Evolutionary conservation across 2,329 filamentous ascomycete species (phyloP).

Genomic region (Rhynchosporium graminicola): DNA sequence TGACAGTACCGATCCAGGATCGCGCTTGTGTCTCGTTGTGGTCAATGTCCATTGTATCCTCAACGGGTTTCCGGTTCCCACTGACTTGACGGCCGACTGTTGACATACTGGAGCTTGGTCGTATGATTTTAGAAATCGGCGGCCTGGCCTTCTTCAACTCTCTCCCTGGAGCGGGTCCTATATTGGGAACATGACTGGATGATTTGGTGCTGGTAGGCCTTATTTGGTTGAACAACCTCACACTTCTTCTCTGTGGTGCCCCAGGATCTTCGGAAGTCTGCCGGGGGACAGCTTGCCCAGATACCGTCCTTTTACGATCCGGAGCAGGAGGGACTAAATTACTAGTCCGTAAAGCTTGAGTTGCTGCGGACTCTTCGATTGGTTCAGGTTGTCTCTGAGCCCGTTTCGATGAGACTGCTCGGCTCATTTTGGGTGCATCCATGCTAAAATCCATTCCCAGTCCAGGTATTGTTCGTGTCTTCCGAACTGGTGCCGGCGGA

Average conservation of each 20-base stretch:
- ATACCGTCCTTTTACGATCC: slow-evolving; percentile 89
- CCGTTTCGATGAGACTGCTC: slow-evolving; percentile 38
- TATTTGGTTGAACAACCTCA: slow-evolving; percentile 70
- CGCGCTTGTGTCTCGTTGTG: slow-evolving; percentile 55
- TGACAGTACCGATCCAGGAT: slow-evolving; percentile 35
- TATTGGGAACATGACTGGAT: slow-evolving; percentile 53
- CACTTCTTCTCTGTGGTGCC: slow-evolving; percentile 68
- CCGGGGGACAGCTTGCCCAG: slow-evolving; percentile 68
- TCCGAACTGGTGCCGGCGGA: slow-evolving; percentile 50
- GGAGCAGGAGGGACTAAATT: slow-evolving; percentile 41
- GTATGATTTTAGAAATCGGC: slow-evolving; percentile 65
- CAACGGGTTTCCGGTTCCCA: slow-evolving; percentile 79
- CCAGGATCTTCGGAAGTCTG: slow-evolving; percentile 61
- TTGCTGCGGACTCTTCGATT: slow-evolving; percentile 36
- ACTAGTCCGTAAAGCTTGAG: slow-evolving; percentile 32
- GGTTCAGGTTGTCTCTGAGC: slow-evolving; percentile 36
- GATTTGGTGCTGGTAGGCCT: slow-evolving; percentile 53
- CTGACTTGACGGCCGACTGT: slow-evolving; percentile 86
- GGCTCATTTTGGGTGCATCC: slow-evolving; percentile 42
- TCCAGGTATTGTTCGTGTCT: slow-evolving; percentile 38
- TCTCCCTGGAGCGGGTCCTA: slow-evolving; percentile 62
- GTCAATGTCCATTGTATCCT: slow-evolving; percentile 69
- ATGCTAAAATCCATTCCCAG: slow-evolving; percentile 41
- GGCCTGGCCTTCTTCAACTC: slow-evolving; percentile 85
- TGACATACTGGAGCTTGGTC: slow-evolving; percentile 65